Evolutionary conservation across 257 asterid genomes (phyloP), one percentile per base, ranked within the genome.

Genomic region (Striga asiatica): DNA sequence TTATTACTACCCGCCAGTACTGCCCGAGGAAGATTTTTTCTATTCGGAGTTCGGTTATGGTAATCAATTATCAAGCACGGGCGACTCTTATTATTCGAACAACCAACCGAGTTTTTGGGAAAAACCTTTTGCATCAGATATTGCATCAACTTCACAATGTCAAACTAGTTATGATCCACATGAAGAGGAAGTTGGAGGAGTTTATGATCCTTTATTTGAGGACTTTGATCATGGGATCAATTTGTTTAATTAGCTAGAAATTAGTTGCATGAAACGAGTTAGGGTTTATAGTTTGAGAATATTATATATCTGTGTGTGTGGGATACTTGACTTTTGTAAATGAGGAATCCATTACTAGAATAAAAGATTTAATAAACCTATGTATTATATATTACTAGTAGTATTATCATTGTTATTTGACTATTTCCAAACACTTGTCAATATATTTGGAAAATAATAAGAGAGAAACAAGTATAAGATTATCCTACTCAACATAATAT

Each of bases 1-100:
- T 25, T 50, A 53, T 14, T 1, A 1, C 25, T 56, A 55, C 13
- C 56, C 66, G 21, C 32, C 55, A n/a, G n/a, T n/a, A 27, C 14
- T 52, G 31, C 11, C 62, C 0, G 60, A 63, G 18, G 70, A 63
- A 12, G 4, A 12, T 22, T 53, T 64, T 27, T 37, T 47, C 41
- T 53, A 58, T 37, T 60, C 75, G 9, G 35, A 54, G 28, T 29
- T 51, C 6, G 52, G 31, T n/a, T 18, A 34, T 54, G n/a, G n/a
- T n/a, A 52, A 4, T 8, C 70, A 54, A 17, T 37, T 64, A 27
- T 64, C 70, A 11, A 18, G 67, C 70, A 63, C 75, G 10, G 70
- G 20, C n/a, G n/a, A n/a, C 0, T 68, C 73, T 2, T 46, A 56
- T 4, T 45, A 58, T 42, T 7, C 9, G 25, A 37, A 48, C 38